Percentiles rank a stretch among this genome's conserved stretches.
Evolutionary conservation across 805 yeast genomes (phyloP).

Genomic region (Isabelozyma gotoi): DNA sequence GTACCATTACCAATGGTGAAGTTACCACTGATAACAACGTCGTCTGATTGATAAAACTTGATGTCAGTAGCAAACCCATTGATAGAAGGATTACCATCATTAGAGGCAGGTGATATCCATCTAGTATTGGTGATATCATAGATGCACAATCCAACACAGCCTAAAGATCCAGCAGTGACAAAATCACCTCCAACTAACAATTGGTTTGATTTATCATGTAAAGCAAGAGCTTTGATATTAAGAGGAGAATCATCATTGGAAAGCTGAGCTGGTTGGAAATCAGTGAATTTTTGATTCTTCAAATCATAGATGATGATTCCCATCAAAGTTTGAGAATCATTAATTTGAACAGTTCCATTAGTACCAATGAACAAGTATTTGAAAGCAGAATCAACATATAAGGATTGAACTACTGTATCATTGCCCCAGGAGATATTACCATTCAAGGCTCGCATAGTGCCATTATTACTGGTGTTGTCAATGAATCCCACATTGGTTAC

Average conservation of each 20-base stretch:
- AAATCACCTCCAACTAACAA: slow-evolving; percentile 77
- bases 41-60: slow-evolving; percentile 39
- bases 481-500: slow-evolving; percentile 31
- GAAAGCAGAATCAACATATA: slow-evolving; percentile 35
- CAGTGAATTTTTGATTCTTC: slow-evolving; percentile 36
- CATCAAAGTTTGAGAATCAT: slow-evolving; percentile 17
- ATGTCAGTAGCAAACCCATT: slow-evolving; percentile 56
- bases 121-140: slow-evolving; percentile 54
- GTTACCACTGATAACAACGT: slow-evolving; percentile 52
- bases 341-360: slow-evolving; percentile 32
- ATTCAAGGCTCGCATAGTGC: slow-evolving; percentile 14
- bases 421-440: slow-evolving; percentile 26
- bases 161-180: slow-evolving; percentile 51
- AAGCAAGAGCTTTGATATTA: slow-evolving; percentile 33
- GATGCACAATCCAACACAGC: slow-evolving; percentile 66
- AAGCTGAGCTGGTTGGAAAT: slow-evolving; percentile 50
- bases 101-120: slow-evolving; percentile 50
- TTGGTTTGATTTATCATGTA: slow-evolving; percentile 27
- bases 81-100: slow-evolving; percentile 21
- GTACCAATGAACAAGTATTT: slow-evolving; percentile 46
- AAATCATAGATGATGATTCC: slow-evolving; percentile 59
- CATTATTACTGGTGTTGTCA: slow-evolving; percentile 13
- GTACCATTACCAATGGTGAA: slow-evolving; percentile 39
- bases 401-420: slow-evolving; percentile 22
- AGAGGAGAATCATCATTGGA: slow-evolving; percentile 39